Evolutionary conservation across 768 basidiomycete species (phyloP), one percentile per base, ranked within the genome.

Genomic region (Pholiota conissans): DNA sequence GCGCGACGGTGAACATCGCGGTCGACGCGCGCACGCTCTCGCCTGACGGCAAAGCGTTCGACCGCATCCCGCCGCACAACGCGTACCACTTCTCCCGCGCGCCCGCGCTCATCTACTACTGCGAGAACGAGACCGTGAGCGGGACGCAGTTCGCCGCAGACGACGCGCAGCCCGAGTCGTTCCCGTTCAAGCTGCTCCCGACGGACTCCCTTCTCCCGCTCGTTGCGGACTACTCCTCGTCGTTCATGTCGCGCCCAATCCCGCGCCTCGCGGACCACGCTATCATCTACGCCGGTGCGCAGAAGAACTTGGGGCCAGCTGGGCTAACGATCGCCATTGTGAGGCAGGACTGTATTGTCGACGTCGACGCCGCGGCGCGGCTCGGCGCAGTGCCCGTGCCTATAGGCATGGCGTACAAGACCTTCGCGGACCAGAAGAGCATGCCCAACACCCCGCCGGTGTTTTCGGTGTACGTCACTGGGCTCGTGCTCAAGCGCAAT

Each of bases 81-180:
- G 80, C 81, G 52, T 98, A 90, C 81, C 69, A 73, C 9, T 93
- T 98, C 76, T 89, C 90, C 7, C 61, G 73, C n/a, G 82, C 87
- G 68, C 88, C 96, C 13, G 95, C 91, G 26, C 82, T 95, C 63
- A 87, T 98, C 58, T 98, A 96, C 76, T 98, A 97, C 76, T 99
- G 97, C 82, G 97, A 97, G 72, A 99, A 99, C 79, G 97, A 99
- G 78, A 99, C 97, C 13, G 90, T 98, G 57, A 89, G 96, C 64
- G 97, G 97, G 40, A 89, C 95, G 47, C 89, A 98, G 76, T 98
- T 91, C 75, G 76, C 87, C 2, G 69, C 78, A 51, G 82, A 85
- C 56, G 71, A 74, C n/a, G 66, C 69, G 18, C 79, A 77, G 24
- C 75, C 84, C 5, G 77, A 80, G 24, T 80, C 87, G 20, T 97